Conservation (phyloP, 1,284 basidiomycete species). For the Meira nashicola region DNA sequence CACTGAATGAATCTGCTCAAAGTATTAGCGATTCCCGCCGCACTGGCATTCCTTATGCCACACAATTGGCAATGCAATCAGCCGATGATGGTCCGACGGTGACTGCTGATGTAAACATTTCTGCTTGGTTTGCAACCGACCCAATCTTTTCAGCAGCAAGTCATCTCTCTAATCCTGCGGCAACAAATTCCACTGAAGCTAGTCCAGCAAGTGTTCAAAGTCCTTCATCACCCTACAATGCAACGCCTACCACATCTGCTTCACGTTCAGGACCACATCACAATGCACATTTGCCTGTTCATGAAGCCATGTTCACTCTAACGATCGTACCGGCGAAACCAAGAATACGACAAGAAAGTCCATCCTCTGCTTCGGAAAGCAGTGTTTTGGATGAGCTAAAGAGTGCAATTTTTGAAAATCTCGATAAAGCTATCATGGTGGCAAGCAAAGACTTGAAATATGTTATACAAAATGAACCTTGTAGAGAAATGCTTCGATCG, state of each 20-base stretch:
- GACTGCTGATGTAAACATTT: conserved; percentile 32
- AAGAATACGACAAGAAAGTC: neutral
- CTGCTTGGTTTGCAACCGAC: conserved; percentile 45
- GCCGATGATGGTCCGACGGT: conserved; percentile 30
- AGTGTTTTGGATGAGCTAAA: conserved; percentile 19
- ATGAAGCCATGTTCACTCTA: conserved; percentile 42
- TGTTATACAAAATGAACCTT: conserved; percentile 38
- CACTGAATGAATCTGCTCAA: conserved; percentile 33
- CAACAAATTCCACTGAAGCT: neutral
- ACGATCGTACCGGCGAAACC: conserved; percentile 22
- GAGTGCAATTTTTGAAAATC: conserved; percentile 33
- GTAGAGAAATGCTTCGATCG: conserved; percentile 35
- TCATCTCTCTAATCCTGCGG: neutral
- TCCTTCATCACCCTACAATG: neutral
- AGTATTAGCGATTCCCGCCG: conserved; percentile 21
- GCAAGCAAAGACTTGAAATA: conserved; percentile 36
- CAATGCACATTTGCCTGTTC: conserved; percentile 13
- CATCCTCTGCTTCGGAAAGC: neutral
- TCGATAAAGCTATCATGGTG: conserved; percentile 37
- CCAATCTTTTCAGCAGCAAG: conserved; percentile 23
- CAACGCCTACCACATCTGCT: conserved; percentile 4
- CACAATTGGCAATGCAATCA: conserved; percentile 31
- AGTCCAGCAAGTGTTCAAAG: neutral
- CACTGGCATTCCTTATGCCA: conserved; percentile 20
- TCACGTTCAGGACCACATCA: neutral